Base-by-base conservation (phyloP, 345 rosid genomes). In the Corchorus capsularis region DNA sequence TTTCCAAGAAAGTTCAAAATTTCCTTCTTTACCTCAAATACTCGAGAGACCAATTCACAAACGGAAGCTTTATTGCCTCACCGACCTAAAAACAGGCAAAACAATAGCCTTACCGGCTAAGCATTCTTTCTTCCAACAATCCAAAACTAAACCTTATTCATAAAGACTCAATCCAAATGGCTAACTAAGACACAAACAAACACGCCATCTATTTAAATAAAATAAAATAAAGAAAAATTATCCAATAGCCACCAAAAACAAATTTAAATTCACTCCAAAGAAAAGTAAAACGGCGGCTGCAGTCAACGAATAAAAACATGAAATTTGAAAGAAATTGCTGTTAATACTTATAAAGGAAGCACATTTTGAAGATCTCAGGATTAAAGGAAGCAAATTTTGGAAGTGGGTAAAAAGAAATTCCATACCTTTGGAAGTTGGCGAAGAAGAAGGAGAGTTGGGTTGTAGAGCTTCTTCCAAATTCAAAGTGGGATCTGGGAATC, bases 81-180 rank as follows among this genome's bases (percentile, higher is more conserved):
- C 66, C 79, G 73, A 46, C 77, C 59, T 76, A 45, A 68, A n/a
- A 76, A 39, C 68, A 68, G 41, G 54, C 41, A 13, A 27, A 45
- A 16, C 10, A 46, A 22, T 22, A 68, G 49, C 79, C 67, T 68
- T 76, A 22, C 15, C 37, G 4, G 63, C 12, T 75, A 54, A 65
- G 72, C 50, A 66, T 57, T 11, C 41, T 19, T 27, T 11, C 41
- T 27, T 46, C 16, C 11, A 70, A 70, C 34, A 39, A 39, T 39
- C 6, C 4, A 39, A 6, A 39, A 39, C 43, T 39, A 39, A 39
- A 3, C 43, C 43, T 39, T 39, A 39, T 39, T 39, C 17, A 14
- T 5, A 12, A 34, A 32, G 16, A 63, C 45, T 63, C 37, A 63
- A 63, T 50, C 72, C 12, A 50, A 63, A 63, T 39, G 50, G 69